Conservation (phyloP, 2,329 filamentous ascomycete genomes). For the Beauveria asiatica region DNA sequence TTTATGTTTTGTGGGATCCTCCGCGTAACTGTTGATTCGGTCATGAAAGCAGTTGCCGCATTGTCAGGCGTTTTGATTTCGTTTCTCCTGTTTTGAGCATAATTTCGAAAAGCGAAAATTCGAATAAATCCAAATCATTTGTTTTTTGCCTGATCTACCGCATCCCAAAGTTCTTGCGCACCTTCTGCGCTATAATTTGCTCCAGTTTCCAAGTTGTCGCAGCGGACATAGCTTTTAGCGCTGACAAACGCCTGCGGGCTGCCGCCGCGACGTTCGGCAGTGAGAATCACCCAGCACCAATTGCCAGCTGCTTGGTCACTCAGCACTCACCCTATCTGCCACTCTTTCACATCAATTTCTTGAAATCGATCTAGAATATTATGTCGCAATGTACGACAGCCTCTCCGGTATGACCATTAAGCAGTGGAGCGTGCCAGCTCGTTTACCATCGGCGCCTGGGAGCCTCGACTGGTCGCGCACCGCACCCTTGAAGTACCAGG, state of each 20-base stretch:
- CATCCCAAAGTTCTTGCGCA: too few species aligned
- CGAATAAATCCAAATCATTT: not conserved
- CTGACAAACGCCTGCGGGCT: not conserved
- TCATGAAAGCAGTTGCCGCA: not conserved
- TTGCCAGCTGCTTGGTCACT: not conserved
- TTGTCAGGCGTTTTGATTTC: constrained; percentile 5
- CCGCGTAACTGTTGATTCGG: not conserved
- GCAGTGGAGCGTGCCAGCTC: constrained; percentile 28
- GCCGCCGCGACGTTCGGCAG: not conserved
- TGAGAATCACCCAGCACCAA: not conserved
- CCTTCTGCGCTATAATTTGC: too few species aligned
- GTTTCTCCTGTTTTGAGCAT: not conserved
- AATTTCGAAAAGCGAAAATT: not conserved
- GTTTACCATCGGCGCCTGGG: constrained; percentile 14
- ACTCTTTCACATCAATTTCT: not conserved
- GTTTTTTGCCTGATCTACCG: not conserved
- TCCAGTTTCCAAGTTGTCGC: not conserved
- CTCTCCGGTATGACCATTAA: constrained; percentile 27
- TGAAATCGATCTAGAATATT: not conserved
- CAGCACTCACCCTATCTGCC: not conserved
- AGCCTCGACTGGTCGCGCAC: constrained; percentile 29
- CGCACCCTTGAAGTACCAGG: constrained; percentile 19
- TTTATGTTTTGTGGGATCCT: not conserved
- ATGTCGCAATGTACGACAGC: constrained; percentile 25
- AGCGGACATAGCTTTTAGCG: not conserved